Base-by-base conservation (phyloP, 2,329 filamentous ascomycete genomes). In the Penicillium italicum region DNA sequence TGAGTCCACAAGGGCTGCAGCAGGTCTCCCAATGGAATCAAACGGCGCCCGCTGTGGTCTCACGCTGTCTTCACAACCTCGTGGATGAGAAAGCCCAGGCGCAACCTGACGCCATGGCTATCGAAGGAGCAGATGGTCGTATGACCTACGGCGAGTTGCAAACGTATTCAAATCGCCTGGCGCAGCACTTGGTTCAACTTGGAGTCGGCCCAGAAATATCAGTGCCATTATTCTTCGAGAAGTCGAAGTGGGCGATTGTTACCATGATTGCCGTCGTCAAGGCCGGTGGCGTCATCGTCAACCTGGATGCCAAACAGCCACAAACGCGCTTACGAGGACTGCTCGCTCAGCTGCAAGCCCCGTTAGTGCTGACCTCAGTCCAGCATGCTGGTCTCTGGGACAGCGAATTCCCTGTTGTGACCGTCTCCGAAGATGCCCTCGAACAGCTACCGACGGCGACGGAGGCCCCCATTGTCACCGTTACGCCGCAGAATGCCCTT, bases 11-110 rank as follows among this genome's bases (percentile, higher is more conserved):
- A 26, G 45, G 45, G 26, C 33, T 48, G 26, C 30, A 48, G 18
- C 45, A 48, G 31, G 26, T 48, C 33, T 48, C 45, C 20, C 34
- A 48, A 11, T 48, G 45, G 45, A 48, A 48, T 36, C 45, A 48
- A 20, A 31, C n/a, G 18, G 30, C 45, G 9, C 45, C 45, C 18
- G 45, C 45, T 16, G 45, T 48, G 20, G 45, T 48, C 30, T 48
- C 45, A 24, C 45, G 45, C 20, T 48, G 45, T 36, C 30, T 48
- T 26, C 45, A 48, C 37, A 22, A 48, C 22, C 8, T 48, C 30
- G 45, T 48, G 9, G 45, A 48, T 36, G 33, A 36, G 33, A 36
- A 16, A 36, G 33, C 33, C 33, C 33, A 36, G 33, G 16, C 16
- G 37, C 37, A 18, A 24, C 37, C 37, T 20, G 18, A 20, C 22